Evolutionary conservation across 768 basidiomycete genomes (phyloP), one percentile per base, ranked within the genome.

Genomic region (Boletus subparvulus): DNA sequence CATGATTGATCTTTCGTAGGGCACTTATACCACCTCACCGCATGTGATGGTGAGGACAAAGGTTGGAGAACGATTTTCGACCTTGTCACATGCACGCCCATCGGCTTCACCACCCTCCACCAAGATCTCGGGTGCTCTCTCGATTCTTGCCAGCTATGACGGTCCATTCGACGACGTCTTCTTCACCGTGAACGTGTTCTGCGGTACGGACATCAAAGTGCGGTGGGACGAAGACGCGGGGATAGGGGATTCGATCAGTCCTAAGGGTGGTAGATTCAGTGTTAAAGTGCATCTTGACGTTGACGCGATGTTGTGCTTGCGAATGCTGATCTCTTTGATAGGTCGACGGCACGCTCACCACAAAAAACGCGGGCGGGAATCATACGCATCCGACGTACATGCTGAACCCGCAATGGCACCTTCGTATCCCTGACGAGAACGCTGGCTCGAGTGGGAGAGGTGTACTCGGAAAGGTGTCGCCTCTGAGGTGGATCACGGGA

Each of bases 321-420:
- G 8, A 39, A 35, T 21, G 11, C 50, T 61, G 10, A 66, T 50
- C 24, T 41, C 48, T 37, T 40, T 44, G 49, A 28, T 61, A 92
- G 90, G 65, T 88, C 7, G 74, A 81, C 0, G 88, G 85, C 9
- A 65, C 75, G 0, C 78, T 96, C 59, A 86, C 85, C 0, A 79
- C 73, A 36, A 85, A 85, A 61, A 92, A 84, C 30, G 82, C 91
- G 0, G 96, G 96, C 0, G 96, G 96, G 2, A 95, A 94, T 65
- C 82, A 85, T 54, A 82, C 83, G 6, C 78, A 85, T 61, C 84
- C 91, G 1, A 87, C 88, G 0, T 97, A 89, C 71, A 89, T 96
- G 85, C 71, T 83, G 47, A 98, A 98, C 66, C 95, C 95, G 0
- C 93, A 97, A 66, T 98, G 92, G 71, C 79, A 80, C 53, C 75